Conservation (phyloP, 2,329 filamentous ascomycete genomes). For the Nakataea oryzae region DNA sequence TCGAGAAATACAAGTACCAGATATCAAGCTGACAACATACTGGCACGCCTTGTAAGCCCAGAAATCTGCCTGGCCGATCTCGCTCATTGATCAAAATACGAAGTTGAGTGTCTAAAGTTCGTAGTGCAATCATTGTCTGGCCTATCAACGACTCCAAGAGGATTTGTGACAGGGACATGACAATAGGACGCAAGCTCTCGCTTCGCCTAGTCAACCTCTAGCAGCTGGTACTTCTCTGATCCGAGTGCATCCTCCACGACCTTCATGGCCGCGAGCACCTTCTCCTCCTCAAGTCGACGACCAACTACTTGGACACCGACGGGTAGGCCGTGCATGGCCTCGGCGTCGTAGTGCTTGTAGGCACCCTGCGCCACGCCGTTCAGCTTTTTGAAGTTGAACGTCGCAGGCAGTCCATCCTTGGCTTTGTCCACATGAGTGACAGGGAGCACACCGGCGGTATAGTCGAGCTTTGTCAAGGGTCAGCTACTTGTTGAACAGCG, state of each 20-base stretch:
- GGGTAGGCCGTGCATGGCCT: conserved; percentile 76
- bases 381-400: conserved; percentile 51
- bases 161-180: no score
- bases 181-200: background rate
- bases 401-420: conserved; percentile 53
- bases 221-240: conserved; percentile 38
- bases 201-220: conserved; percentile 32
- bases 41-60: background rate
- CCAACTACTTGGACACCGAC: conserved; percentile 81
- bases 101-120: background rate
- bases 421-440: conserved; percentile 71
- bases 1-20: no score
- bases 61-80: background rate
- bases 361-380: conserved; percentile 76
- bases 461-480: conserved; percentile 51
- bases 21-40: no score
- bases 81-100: background rate
- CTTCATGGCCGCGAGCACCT: conserved; percentile 73
- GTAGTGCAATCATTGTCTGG: background rate
- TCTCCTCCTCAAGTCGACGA: conserved; percentile 73
- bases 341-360: conserved; percentile 76
- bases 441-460: conserved; percentile 71
- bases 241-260: conserved; percentile 65
- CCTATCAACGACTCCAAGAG: background rate
- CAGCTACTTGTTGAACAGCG: background rate